phyloP scores from a whole-genome alignment of 2,329 filamentous ascomycete species.

The Colletotrichum godetiae region DNA sequence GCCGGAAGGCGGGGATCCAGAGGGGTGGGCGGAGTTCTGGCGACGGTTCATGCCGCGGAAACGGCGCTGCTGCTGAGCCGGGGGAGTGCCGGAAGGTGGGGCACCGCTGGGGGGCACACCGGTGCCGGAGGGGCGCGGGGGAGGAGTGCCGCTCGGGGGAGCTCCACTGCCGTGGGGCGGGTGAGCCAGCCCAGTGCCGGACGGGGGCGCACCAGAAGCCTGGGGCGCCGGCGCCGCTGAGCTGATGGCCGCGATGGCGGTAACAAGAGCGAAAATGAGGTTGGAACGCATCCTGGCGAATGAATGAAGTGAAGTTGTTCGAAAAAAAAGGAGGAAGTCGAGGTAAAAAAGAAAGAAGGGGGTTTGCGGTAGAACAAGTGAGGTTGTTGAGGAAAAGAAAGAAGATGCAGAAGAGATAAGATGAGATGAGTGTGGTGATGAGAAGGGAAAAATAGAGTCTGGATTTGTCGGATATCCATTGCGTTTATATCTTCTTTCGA shows the following conservation, averaged over 20 bases:
- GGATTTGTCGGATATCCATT: not conserved
- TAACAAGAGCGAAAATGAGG: conserved; percentile 27
- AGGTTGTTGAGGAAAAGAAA: conserved; percentile 18
- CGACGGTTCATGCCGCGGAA: conserved; percentile 20
- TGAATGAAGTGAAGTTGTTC: conserved; percentile 9
- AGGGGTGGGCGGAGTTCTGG: conserved; percentile 12
- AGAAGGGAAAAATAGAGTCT: not conserved
- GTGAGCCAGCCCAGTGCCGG: conserved; percentile 12
- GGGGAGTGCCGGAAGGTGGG: conserved; percentile 7
- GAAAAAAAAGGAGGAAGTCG: not conserved
- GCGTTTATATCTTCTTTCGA: conserved; percentile 17
- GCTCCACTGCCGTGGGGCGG: conserved; percentile 13
- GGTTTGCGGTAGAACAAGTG: not conserved
- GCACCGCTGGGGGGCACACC: conserved; percentile 2
- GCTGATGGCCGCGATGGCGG: conserved; percentile 28
- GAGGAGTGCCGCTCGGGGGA: conserved; percentile 23
- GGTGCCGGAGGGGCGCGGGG: conserved; percentile 16
- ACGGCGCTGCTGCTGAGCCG: conserved; percentile 6
- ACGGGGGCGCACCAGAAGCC: conserved; percentile 10
- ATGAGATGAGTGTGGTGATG: conserved; percentile 20
- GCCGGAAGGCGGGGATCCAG: not conserved
- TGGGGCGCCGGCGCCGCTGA: conserved; percentile 29
- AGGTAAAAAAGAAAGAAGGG: not conserved
- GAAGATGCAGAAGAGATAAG: conserved; percentile 11
- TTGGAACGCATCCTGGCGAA: conserved; percentile 30